Evolutionary conservation across 2,329 filamentous ascomycete genomes (phyloP), one percentile per base, ranked within the genome.

Genomic region (Neofusicoccum cordaticola): DNA sequence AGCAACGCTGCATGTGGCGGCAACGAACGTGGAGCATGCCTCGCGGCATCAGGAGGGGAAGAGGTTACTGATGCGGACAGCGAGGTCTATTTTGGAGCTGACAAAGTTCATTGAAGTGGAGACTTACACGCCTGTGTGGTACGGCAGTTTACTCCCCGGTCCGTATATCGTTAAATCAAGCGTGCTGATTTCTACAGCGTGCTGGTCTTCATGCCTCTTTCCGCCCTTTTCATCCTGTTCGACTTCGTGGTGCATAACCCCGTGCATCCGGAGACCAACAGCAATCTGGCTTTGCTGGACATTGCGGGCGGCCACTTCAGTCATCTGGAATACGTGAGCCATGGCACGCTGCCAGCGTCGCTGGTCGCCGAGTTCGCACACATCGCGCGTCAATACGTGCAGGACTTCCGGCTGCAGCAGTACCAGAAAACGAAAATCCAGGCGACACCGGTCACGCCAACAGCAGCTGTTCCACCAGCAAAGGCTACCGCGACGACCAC

Each of bases 271-370:
- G 76, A 80, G 39, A 79, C 73, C 0, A 69, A 62, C 44, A 72
- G 67, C 2, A 80, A 81, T 58, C 71, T 82, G 1, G 71, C 75
- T 2, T 70, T 80, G 0, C 70, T 82, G 9, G 79, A 80, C 51
- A 74, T 81, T 65, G 78, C 70, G 4, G 77, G 74, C 7, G 79
- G 78, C 1, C 78, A 82, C 66, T 82, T 82, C 50, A 79, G 76
- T 53, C 71, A 76, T 7, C 69, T 82, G 7, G 80, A 81, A 66
- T 78, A 74, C 60, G 74, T 74, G 9, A 78, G 77, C 15, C 72
- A 70, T 1, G 76, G 77, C 0, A 70, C 71, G 2, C 67, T 82
- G 0, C 78, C 76, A 0, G 72, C 72, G 0, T 79, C 77, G 1
- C 67, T 79, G 4, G 72, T 77, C 2, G 52, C 39, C 6, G 39